A percentile compares a stretch with the other conserved stretches of the same genome.
Evolutionary conservation across 1,284 basidiomycete species (phyloP).

Genomic region (Boletus subluridellus): DNA sequence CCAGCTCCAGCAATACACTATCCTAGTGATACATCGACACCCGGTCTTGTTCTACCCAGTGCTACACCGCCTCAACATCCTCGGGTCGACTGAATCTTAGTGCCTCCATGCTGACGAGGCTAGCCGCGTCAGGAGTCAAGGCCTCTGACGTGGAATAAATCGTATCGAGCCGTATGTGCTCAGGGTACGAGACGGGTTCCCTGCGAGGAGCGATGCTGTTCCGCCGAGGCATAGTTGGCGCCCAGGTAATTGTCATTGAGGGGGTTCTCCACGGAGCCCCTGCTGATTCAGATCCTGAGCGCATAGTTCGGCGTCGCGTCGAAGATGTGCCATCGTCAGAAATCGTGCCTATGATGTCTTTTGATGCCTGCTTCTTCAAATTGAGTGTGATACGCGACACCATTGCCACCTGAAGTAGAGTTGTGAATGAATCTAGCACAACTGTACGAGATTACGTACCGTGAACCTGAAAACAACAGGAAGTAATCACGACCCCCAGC

Average conservation of each 20-base stretch:
- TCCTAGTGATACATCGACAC: not conserved
- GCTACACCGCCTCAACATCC: not conserved
- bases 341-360: not conserved
- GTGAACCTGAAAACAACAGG: slow-evolving; percentile 28
- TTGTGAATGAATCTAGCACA: not conserved
- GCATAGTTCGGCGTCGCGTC: not conserved
- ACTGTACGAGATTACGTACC: slow-evolving; percentile 17
- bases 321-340: not conserved
- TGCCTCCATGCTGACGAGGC: not conserved
- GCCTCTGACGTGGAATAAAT: not conserved
- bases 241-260: not conserved
- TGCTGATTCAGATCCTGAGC: not conserved
- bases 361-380: slow-evolving; percentile 28
- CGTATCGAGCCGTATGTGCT: not conserved
- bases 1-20: not conserved
- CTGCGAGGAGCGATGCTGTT: not conserved
- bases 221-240: not conserved
- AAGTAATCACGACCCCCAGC: not conserved
- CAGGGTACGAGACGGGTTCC: not conserved
- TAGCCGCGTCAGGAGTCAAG: not conserved
- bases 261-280: not conserved
- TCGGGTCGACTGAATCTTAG: not conserved
- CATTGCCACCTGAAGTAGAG: slow-evolving; percentile 39
- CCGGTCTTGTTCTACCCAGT: not conserved
- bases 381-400: slow-evolving; percentile 47